phyloP scores from a whole-genome alignment of 495 filamentous ascomycete species.

The Pseudoneurospora amorphoporcata region DNA sequence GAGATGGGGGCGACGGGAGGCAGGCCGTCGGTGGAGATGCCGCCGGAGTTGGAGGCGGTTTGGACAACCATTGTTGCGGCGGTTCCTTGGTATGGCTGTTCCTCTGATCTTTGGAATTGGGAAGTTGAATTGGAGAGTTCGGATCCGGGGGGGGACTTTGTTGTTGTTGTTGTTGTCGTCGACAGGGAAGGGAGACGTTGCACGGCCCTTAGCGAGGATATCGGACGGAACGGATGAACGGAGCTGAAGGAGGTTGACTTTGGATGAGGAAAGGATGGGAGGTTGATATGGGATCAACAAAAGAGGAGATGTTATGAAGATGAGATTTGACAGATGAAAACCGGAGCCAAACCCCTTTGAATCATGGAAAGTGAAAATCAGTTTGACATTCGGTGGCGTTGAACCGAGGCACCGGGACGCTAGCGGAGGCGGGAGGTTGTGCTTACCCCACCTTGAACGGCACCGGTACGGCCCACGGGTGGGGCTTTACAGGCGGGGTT shows the following conservation, averaged over 20 bases:
- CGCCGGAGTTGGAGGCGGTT: background rate
- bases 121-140: background rate
- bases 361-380: background rate
- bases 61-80: constrained; percentile 2
- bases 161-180: background rate
- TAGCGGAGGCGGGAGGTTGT: background rate
- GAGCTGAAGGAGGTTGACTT: background rate
- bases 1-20: constrained; percentile 43
- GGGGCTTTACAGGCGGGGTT: background rate
- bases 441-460: background rate
- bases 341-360: background rate
- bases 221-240: background rate
- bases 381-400: background rate
- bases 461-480: background rate
- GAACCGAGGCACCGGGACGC: background rate
- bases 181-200: background rate
- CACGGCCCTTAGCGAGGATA: background rate
- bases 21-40: constrained; percentile 5
- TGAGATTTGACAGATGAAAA: background rate
- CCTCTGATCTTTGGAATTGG: background rate
- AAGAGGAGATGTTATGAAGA: background rate
- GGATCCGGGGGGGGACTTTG: background rate
- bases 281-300: too few relatives aligned
- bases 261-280: background rate
- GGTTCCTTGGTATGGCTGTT: background rate